Conservation (phyloP, 192 early-diverging fungal genomes). For the Linnemannia exigua region DNA sequence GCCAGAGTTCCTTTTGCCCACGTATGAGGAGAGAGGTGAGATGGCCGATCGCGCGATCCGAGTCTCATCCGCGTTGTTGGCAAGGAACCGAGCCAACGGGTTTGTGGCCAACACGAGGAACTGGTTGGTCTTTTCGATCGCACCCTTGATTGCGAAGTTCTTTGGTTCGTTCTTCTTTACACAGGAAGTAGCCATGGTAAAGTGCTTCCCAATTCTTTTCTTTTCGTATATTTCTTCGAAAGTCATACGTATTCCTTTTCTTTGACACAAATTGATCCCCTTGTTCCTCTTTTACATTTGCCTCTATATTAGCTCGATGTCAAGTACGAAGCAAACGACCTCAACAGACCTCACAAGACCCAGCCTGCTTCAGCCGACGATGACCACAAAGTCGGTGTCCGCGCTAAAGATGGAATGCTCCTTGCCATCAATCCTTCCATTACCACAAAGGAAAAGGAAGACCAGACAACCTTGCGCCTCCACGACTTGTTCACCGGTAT, state of each 20-base stretch:
- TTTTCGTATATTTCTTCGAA: neutral
- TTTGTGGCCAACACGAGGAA: neutral
- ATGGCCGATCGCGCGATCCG: conserved; percentile 37
- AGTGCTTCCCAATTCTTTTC: neutral
- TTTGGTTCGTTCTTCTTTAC: neutral
- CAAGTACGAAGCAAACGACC: conserved; percentile 28
- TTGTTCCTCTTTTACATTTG: neutral
- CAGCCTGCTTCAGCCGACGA: conserved; percentile 5
- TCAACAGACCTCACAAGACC: conserved; percentile 33
- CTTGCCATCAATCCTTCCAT: neutral
- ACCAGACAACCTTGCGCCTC: neutral
- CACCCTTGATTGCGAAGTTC: neutral
- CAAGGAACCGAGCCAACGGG: conserved; percentile 9
- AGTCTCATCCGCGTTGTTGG: conserved; percentile 21
- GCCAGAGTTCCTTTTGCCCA: conserved; percentile 27
- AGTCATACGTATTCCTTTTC: neutral
- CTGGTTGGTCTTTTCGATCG: neutral
- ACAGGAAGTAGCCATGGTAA: conserved; percentile 47
- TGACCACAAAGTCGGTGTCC: conserved; percentile 25
- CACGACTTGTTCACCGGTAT: conserved; percentile 23
- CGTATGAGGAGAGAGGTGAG: conserved; percentile 33
- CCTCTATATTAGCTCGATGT: conserved; percentile 15
- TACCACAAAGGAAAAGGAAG: neutral
- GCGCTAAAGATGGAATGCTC: conserved; percentile 32
- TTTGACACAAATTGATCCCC: neutral